Percentiles rank a stretch among this genome's conserved stretches.
phyloP scores from a whole-genome alignment of 345 rosid genomes.

The Gossypium australe region DNA sequence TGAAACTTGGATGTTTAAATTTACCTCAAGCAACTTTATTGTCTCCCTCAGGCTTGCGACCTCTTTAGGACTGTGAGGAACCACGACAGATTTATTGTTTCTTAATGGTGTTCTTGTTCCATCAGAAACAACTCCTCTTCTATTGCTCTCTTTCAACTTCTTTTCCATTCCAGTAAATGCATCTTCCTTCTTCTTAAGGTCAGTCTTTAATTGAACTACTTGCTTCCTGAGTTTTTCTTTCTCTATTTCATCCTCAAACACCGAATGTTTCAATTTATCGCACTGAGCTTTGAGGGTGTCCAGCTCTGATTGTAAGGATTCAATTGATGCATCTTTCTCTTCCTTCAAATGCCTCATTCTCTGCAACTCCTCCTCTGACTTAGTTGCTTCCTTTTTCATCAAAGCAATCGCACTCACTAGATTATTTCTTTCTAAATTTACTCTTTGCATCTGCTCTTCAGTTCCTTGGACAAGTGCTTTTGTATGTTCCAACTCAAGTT shows the following conservation, averaged over 20 bases:
- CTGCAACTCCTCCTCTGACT: constrained; percentile 35
- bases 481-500: constrained; percentile 39
- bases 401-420: constrained; percentile 32
- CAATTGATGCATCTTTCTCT: constrained; percentile 40
- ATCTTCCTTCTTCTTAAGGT: constrained; percentile 66
- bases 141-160: constrained; percentile 47
- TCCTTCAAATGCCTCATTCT: constrained; percentile 32
- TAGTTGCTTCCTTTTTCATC: constrained; percentile 44
- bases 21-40: constrained; percentile 65
- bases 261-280: constrained; percentile 41
- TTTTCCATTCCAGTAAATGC: constrained; percentile 42
- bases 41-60: constrained; percentile 49
- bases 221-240: constrained; percentile 64
- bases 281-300: constrained; percentile 36
- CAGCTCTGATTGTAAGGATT: constrained; percentile 40
- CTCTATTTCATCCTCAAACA: constrained; percentile 49
- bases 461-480: constrained; percentile 36
- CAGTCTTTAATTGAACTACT: constrained; percentile 45
- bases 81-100: constrained; percentile 38
- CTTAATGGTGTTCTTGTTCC: constrained; percentile 33
- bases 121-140: constrained; percentile 28
- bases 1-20: background rate
- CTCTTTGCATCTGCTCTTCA: constrained; percentile 38
- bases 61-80: constrained; percentile 47
- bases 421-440: constrained; percentile 36